Evolutionary conservation across 2,329 filamentous ascomycete species (phyloP), one percentile per base, ranked within the genome.

Genomic region (Colletotrichum tanaceti): DNA sequence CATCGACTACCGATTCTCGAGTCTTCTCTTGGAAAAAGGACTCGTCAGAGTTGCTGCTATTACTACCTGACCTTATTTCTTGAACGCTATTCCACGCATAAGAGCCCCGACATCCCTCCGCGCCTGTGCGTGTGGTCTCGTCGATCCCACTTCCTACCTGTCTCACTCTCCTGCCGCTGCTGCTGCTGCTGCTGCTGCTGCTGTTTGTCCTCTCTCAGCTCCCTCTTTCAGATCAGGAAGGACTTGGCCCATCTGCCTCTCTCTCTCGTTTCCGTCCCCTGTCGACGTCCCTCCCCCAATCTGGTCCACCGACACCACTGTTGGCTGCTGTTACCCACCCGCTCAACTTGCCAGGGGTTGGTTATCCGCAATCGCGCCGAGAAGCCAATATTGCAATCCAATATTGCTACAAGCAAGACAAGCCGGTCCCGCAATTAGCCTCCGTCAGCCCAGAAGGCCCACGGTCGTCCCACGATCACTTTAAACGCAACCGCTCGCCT

Each of bases 351-450:
- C 62, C 59, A 65, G 65, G 28, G 65, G 62, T 68, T 54, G 62
- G 65, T 68, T 55, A 57, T 60, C 62, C 65, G 65, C 62, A 68
- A 68, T 68, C 65, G 65, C 62, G 62, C 65, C 65, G 65, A 68
- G 49, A 54, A 55, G 54, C 61, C 65, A 65, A 68, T 68, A 68
- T 65, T 68, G 62, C 62, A n/a, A 32, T 68, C 65, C 65, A 68
- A 68, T 68, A 68, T 68, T 68, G 62, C 60, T 41, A 20, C 65
- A 65, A 57, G 62, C 65, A 68, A 68, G 65, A 68, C 62, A 68
- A 43, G 10, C 24, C 32, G 44, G 62, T 68, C 65, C 65, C 62
- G 62, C 65, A 60, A 68, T 65, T 65, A 57, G 65, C 65, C 65
- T 68, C 28, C 7, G 65, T 68, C 55, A 65, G 9, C 62, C 62